Conservation (phyloP, 129 eudicot species). For the Chrysanthemum seticuspe region DNA sequence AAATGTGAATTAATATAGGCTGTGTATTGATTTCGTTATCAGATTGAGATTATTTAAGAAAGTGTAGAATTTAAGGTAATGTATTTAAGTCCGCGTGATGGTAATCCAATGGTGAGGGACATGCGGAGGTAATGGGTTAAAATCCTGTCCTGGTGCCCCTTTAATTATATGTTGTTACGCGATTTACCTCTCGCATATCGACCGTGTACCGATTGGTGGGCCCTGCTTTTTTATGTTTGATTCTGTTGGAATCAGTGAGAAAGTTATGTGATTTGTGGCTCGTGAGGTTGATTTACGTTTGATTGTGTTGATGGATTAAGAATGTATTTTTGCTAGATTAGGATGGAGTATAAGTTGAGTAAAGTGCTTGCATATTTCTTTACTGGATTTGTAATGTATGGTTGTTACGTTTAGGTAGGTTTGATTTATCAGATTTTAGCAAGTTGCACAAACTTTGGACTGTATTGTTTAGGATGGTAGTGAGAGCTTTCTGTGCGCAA, state of each 20-base stretch:
- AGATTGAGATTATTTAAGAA: too few relatives aligned
- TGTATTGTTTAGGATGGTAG: conserved; percentile 10
- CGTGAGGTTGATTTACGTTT: not conserved
- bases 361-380: not conserved
- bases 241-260: not conserved
- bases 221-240: not conserved
- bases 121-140: not conserved
- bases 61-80: not conserved
- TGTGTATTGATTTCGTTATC: not conserved
- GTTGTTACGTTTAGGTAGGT: conserved; percentile 19
- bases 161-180: too few relatives aligned
- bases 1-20: not conserved
- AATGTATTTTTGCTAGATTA: not conserved
- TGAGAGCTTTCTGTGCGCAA: conserved; percentile 20
- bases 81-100: too few relatives aligned
- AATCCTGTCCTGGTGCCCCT: not conserved
- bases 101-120: too few relatives aligned
- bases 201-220: too few relatives aligned
- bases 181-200: too few relatives aligned
- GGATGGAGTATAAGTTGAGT: conserved; percentile 4
- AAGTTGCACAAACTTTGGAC: not conserved
- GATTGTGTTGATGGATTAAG: not conserved
- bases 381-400: not conserved
- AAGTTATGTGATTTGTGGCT: conserved; percentile 10
- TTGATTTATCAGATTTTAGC: conserved; percentile 8